These are phyloP conservation scores for Macrolepiota dolichaula DNA, from an alignment of 768 basidiomycete genomes.

Conservation along the genomic window DNA sequence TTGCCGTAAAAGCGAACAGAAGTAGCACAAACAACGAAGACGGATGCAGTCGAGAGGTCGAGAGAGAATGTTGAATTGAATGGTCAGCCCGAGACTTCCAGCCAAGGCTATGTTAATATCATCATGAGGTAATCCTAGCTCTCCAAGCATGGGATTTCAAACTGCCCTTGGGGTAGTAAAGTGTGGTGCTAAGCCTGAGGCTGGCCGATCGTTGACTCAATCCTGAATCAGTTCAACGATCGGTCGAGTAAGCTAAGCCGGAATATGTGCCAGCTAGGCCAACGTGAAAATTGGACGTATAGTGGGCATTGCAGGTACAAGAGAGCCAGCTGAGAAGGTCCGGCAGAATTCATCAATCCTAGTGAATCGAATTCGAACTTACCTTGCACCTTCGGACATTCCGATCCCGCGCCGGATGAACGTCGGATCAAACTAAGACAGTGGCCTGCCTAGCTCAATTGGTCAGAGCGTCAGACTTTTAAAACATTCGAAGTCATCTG, in stretches of 20 bases:
- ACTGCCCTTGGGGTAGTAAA: background rate
- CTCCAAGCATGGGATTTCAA: background rate
- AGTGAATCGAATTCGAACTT: too few relatives aligned
- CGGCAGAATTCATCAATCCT: too few relatives aligned
- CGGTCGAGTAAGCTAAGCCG: background rate
- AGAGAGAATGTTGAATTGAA: background rate
- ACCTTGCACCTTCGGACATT: background rate
- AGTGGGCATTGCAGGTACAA: too few relatives aligned
- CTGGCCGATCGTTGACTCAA: slow-evolving; percentile 1
- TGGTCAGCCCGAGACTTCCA: slow-evolving; percentile 5
- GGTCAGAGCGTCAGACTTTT: background rate
- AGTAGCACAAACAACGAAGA: too few relatives aligned
- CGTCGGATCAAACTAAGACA: background rate
- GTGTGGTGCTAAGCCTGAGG: background rate
- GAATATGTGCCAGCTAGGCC: too few relatives aligned
- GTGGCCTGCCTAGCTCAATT: background rate
- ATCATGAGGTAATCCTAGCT: background rate
- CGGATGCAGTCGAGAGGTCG: background rate
- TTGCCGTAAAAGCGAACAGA: too few relatives aligned
- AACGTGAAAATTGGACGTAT: too few relatives aligned
- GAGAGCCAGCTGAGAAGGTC: too few relatives aligned
- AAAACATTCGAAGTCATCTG: background rate
- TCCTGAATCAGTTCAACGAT: background rate
- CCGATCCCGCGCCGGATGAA: background rate
- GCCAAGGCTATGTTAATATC: background rate